Evolutionary conservation across 495 filamentous ascomycete genomes (phyloP).

Genomic region (Aspergillus ellipticus): DNA sequence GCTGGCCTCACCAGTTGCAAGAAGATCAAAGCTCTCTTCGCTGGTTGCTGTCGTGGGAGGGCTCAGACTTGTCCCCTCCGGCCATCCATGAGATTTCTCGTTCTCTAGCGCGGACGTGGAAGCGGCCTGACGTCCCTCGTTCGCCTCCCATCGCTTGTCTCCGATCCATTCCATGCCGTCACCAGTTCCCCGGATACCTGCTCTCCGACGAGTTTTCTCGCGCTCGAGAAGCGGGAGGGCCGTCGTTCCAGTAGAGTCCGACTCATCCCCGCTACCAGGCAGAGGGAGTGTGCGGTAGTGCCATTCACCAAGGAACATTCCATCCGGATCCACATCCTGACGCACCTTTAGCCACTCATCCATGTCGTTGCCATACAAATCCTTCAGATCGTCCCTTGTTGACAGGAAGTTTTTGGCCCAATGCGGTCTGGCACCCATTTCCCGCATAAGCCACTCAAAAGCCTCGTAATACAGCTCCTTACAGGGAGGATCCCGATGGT

Average conservation of each 20-base stretch:
- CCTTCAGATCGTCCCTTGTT: constrained; percentile 44
- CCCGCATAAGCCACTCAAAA: constrained; percentile 94
- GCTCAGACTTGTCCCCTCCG: constrained; percentile 23
- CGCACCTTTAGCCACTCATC: constrained; percentile 64
- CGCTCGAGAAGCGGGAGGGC: constrained; percentile 45
- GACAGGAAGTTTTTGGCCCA: constrained; percentile 93
- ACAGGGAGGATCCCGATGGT: constrained; percentile 75
- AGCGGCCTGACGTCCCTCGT: constrained; percentile 15
- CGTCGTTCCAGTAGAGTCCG: constrained; percentile 5
- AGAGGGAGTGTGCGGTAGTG: constrained; percentile 68
- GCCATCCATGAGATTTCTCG: constrained; percentile 14
- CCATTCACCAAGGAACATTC: constrained; percentile 92
- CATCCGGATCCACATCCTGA: constrained; percentile 75
- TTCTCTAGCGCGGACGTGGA: constrained; percentile 16
- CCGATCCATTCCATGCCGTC: constrained; percentile 58
- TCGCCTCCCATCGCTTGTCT: constrained; percentile 31
- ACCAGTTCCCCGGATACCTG: constrained; percentile 29
- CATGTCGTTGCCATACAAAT: constrained; percentile 54
- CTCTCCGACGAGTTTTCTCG: constrained; percentile 30
- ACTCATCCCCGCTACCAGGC: constrained; percentile 14
- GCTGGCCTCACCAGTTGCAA: constrained; percentile 45
- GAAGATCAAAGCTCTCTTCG: constrained; percentile 62
- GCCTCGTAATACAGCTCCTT: constrained; percentile 80
- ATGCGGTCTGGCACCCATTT: constrained; percentile 84
- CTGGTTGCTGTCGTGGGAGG: constrained; percentile 44